Evolutionary conservation across 2,329 filamentous ascomycete species (phyloP).

Genomic region (Xylariaceae sp.): DNA sequence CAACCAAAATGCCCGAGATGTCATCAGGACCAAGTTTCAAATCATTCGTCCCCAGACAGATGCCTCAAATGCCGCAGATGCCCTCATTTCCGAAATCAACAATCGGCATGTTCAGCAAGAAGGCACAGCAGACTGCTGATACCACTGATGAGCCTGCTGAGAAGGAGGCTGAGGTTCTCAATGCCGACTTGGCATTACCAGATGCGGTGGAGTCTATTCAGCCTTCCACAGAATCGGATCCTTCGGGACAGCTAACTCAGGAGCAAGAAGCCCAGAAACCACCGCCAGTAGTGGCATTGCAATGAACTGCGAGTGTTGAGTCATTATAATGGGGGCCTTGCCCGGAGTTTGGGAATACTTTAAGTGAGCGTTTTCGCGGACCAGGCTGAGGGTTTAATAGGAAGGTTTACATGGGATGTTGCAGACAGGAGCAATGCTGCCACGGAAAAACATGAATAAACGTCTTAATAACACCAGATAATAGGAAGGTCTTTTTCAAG

Average conservation of each 20-base stretch:
- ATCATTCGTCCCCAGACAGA: constrained; percentile 40
- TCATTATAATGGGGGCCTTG: neutral
- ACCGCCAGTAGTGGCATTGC: neutral
- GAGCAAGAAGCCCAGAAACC: neutral
- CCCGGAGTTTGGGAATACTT: neutral
- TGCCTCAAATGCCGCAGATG: constrained; percentile 26
- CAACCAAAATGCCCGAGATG: constrained; percentile 49
- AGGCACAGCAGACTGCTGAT: constrained; percentile 19
- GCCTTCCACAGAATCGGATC: neutral
- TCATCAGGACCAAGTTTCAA: constrained; percentile 43
- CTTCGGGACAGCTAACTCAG: neutral
- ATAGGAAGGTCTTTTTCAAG: too few species aligned
- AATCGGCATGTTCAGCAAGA: constrained; percentile 36
- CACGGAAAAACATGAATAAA: neutral
- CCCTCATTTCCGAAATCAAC: constrained; percentile 40
- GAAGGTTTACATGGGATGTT: neutral
- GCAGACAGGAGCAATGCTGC: neutral
- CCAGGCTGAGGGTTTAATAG: neutral
- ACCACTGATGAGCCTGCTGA: neutral
- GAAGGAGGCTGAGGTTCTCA: neutral
- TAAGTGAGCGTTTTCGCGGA: neutral
- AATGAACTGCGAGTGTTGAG: neutral
- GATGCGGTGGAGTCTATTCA: neutral
- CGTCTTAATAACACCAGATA: neutral
- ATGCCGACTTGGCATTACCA: neutral